A percentile compares a stretch with the other conserved stretches of the same genome.
These are phyloP conservation scores for Medicago lupulina DNA, from an alignment of 306 rosid species.

Conservation along the genomic window DNA sequence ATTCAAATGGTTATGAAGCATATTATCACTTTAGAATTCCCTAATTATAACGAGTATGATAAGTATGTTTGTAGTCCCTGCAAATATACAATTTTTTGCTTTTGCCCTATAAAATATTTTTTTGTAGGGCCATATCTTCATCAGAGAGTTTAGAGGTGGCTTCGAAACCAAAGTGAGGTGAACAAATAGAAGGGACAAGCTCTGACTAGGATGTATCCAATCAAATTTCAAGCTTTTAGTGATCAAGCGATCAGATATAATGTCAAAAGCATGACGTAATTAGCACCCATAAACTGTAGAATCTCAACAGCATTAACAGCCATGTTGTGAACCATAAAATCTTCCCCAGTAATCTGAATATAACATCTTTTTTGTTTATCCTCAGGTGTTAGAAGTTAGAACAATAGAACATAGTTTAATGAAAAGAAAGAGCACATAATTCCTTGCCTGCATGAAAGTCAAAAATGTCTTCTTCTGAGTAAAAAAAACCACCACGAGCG, in stretches of 20 bases:
- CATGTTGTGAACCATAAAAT: conserved; percentile 12
- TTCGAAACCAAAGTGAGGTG: conserved; percentile 26
- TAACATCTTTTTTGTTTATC: conserved; percentile 18
- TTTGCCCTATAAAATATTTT: no score
- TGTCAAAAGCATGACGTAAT: conserved; percentile 31
- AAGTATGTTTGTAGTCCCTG: no score
- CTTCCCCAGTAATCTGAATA: conserved; percentile 8
- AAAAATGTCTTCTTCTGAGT: conserved; percentile 85
- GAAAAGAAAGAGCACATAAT: conserved; percentile 24
- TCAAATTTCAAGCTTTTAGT: conserved; percentile 20
- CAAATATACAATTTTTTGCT: no score
- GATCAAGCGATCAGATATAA: neutral
- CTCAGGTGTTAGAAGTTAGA: conserved; percentile 23
- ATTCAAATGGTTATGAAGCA: conserved; percentile 35
- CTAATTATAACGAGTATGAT: conserved; percentile 15
- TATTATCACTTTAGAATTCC: conserved; percentile 30
- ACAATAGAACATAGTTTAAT: conserved; percentile 12
- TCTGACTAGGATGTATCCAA: neutral
- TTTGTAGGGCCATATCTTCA: neutral
- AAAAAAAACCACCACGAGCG: conserved; percentile 93
- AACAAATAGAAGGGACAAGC: conserved; percentile 22
- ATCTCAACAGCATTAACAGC: conserved; percentile 31
- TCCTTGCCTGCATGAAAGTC: conserved; percentile 85
- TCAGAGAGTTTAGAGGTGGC: conserved; percentile 23
- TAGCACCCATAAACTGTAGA: conserved; percentile 12